Percentiles rank a stretch among this genome's conserved stretches.
phyloP scores from a whole-genome alignment of 2,329 filamentous ascomycete genomes.

The Calonectria montana region DNA sequence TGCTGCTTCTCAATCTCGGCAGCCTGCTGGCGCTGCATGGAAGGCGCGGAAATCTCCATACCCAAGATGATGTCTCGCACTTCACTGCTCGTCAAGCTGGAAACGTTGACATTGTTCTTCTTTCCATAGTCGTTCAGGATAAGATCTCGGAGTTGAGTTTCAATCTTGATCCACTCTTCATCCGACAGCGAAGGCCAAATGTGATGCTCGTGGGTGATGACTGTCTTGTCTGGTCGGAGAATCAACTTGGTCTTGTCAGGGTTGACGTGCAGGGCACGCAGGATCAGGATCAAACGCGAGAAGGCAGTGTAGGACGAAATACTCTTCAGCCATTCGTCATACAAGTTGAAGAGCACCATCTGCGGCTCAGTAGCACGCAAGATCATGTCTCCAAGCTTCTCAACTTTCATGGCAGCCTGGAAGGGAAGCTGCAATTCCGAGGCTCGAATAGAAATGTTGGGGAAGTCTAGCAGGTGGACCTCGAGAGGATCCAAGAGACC shows the following conservation, averaged over 20 bases:
- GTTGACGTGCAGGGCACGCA: constrained; percentile 96
- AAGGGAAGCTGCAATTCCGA: constrained; percentile 97
- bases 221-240: constrained; percentile 94
- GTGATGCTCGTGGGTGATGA: constrained; percentile 98
- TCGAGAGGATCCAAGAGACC: constrained; percentile 96
- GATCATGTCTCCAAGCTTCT: constrained; percentile 99
- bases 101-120: constrained; percentile 99
- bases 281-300: constrained; percentile 91
- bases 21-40: constrained; percentile 97
- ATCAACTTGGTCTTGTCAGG: constrained; percentile 98
- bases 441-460: constrained; percentile 97
- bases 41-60: constrained; percentile 99
- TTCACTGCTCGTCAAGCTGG: constrained; percentile 95
- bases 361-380: constrained; percentile 97
- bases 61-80: constrained; percentile 98
- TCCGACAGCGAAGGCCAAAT: constrained; percentile 97
- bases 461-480: constrained; percentile 97
- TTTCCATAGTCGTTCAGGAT: constrained; percentile 99
- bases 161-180: constrained; percentile 99
- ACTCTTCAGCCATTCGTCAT: constrained; percentile 98
- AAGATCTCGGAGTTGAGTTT: constrained; percentile 92
- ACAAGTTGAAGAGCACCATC: constrained; percentile 99
- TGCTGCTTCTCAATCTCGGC: constrained; percentile 99
- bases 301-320: constrained; percentile 99
- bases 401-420: constrained; percentile 99